Conservation (phyloP, 768 basidiomycete species). For the Cystofilobasidium bisporidii region DNA sequence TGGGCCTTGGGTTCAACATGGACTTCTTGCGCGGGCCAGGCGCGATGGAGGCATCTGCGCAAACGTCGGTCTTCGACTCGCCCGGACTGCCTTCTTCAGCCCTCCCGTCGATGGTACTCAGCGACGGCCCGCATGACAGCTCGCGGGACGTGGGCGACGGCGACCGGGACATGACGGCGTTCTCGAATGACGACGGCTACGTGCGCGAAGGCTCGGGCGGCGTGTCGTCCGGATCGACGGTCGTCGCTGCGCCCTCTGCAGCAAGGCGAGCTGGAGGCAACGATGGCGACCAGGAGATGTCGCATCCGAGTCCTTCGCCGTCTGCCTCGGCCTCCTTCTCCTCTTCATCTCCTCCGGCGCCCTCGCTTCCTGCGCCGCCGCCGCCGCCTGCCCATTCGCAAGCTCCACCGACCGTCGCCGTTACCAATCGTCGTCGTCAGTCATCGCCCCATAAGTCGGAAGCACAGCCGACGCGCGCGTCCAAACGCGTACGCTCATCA, state of each 20-base stretch:
- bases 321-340: too few relatives aligned
- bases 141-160: not conserved
- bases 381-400: not conserved
- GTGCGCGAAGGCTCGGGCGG: not conserved
- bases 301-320: not conserved
- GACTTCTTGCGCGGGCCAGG: not conserved
- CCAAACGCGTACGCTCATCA: not conserved
- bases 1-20: not conserved
- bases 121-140: too few relatives aligned
- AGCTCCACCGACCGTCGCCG: not conserved
- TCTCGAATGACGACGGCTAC: not conserved
- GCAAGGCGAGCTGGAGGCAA: not conserved
- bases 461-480: not conserved
- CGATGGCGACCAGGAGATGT: not conserved
- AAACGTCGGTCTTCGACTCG: not conserved
- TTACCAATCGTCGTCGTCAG: not conserved
- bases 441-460: not conserved
- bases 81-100: not conserved
- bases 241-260: not conserved
- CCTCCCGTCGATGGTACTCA: not conserved
- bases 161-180: not conserved
- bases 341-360: too few relatives aligned
- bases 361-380: too few relatives aligned
- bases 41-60: not conserved
- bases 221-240: not conserved